Evolutionary conservation across 345 rosid species (phyloP).

Genomic region (Populus euphratica): DNA sequence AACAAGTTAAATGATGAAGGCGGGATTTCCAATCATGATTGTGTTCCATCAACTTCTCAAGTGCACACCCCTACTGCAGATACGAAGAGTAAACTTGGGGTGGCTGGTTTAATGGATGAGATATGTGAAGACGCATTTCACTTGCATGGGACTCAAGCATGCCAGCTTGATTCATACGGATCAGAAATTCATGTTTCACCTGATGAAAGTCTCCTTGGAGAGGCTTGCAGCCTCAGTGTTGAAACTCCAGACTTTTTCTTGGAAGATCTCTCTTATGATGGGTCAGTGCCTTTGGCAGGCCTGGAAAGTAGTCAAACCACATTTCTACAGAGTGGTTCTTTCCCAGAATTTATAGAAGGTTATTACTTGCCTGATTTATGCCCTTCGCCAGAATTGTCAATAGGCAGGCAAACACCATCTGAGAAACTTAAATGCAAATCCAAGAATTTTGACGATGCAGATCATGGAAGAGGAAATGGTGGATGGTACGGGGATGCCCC

Average conservation of each 20-base stretch:
- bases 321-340: slow-evolving; percentile 38
- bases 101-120: slow-evolving; percentile 68
- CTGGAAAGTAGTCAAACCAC: slow-evolving; percentile 52
- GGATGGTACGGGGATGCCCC: slow-evolving; percentile 76
- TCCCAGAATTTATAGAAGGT: slow-evolving; percentile 79
- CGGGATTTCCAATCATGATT: slow-evolving; percentile 22
- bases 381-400: slow-evolving; percentile 54
- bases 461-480: slow-evolving; percentile 46
- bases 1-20: slow-evolving; percentile 37
- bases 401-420: slow-evolving; percentile 37
- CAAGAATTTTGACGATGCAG: slow-evolving; percentile 32
- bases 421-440: slow-evolving; percentile 30
- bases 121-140: slow-evolving; percentile 70
- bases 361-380: slow-evolving; percentile 61
- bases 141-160: slow-evolving; percentile 39
- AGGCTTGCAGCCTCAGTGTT: slow-evolving; percentile 34
- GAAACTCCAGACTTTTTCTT: slow-evolving; percentile 39
- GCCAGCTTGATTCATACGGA: slow-evolving; percentile 38
- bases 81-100: slow-evolving; percentile 25
- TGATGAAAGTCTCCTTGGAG: slow-evolving; percentile 41
- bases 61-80: slow-evolving; percentile 29
- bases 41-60: slow-evolving; percentile 38
- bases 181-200: slow-evolving; percentile 28
- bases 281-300: slow-evolving; percentile 37
- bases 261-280: slow-evolving; percentile 34